Base-by-base conservation (phyloP, 139 green algal genomes). In the Diplosphaera chodatii region DNA sequence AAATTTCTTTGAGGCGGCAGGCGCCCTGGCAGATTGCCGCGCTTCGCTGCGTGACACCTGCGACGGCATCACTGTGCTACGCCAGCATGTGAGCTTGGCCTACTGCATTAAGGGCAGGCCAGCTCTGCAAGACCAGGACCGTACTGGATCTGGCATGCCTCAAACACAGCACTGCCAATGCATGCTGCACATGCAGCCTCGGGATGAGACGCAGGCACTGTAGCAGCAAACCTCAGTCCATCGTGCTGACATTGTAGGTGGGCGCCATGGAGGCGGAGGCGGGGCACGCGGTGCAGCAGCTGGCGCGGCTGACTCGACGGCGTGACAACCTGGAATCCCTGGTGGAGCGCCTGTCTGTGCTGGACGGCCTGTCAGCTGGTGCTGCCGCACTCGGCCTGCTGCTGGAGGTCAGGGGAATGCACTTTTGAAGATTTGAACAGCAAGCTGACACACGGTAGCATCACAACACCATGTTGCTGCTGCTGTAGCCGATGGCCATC, bases 1-100 rank as follows among this genome's bases (percentile, higher is more conserved):
- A 32, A 79, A 81, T 27, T 90, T 96, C 71, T 92, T 94, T 63
- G 71, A 88, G 34, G 90, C 88, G 20, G 84, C 91, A 8, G 79
- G 80, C 25, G 75, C 78, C 59, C 79, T 97, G 5, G 85, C 95
- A 56, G 84, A 90, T 6, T 79, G 96, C 71, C 80, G 82, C 18
- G 71, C 68, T 28, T 68, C 64, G 4, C 70, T 96, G 34, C 64
- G 41, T 2, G 67, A 70, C 16, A 82, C 83, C 21, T 81, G 86
- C 59, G 48, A 76, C n/a, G 71, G 85, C 41, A 84, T 95, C 55
- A 55, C 73, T 1, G 63, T 37, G 13, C 80, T 88, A 33, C 62
- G 76, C 18, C n/a, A 68, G 28, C 29, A 78, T 71, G 78, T 76
- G 28, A 29, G 74, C n/a, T n/a, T n/a, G n/a, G n/a, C n/a, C n/a